Evolutionary conservation across 768 basidiomycete genomes (phyloP).

Genomic region (Russula foetens): DNA sequence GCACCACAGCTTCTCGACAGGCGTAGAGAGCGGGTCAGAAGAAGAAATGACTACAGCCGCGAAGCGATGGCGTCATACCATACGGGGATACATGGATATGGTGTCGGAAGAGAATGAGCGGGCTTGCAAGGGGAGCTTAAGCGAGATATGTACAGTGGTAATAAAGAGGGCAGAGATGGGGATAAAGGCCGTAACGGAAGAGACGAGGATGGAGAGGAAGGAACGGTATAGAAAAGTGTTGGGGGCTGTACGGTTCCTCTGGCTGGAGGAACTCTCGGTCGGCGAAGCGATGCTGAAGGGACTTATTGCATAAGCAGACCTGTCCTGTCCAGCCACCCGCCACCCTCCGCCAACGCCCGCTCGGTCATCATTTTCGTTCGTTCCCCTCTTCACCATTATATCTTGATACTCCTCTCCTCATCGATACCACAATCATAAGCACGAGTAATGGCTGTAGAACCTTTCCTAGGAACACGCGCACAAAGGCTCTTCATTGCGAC

Average conservation of each 20-base stretch:
- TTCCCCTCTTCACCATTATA: too few species aligned
- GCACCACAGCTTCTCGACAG: constrained; percentile 39
- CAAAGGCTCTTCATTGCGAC: constrained; percentile 66
- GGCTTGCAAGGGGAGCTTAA: constrained; percentile 24
- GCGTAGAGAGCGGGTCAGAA: constrained; percentile 16
- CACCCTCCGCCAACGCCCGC: neutral
- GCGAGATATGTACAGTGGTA: constrained; percentile 37
- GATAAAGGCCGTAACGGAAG: constrained; percentile 36
- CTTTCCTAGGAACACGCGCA: constrained; percentile 62
- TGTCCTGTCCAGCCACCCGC: neutral
- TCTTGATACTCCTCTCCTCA: too few species aligned
- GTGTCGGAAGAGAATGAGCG: constrained; percentile 27
- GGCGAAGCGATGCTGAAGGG: constrained; percentile 37
- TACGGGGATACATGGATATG: constrained; percentile 24
- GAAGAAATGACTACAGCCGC: constrained; percentile 28
- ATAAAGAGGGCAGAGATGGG: constrained; percentile 40
- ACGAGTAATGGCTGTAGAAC: constrained; percentile 57
- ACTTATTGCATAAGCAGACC: constrained; percentile 1
- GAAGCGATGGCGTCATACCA: constrained; percentile 46
- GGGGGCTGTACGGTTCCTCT: constrained; percentile 41
- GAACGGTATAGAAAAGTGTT: constrained; percentile 4
- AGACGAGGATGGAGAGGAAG: constrained; percentile 25
- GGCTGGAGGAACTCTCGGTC: constrained; percentile 54
- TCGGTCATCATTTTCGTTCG: too few species aligned
- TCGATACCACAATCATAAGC: neutral